Conservation (phyloP, 148 eudicot genomes). For the Rhododendron ovatum region DNA sequence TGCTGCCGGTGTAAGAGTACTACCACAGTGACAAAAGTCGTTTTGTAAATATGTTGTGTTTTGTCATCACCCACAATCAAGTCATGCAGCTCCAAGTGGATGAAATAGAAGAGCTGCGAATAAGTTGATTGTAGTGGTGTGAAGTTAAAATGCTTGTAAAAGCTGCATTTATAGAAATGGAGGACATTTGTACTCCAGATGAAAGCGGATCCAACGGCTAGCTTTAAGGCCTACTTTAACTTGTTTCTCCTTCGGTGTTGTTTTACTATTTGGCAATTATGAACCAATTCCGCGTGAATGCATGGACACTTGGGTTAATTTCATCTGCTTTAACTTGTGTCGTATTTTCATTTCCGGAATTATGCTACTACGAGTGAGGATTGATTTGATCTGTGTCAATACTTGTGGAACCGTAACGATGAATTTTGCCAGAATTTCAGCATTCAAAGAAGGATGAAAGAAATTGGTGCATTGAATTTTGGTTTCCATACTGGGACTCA, state of each 20-base stretch:
- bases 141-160: neutral
- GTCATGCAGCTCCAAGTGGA: neutral
- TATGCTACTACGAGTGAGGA: neutral
- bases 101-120: slow-evolving; percentile 1
- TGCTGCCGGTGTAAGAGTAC: neutral
- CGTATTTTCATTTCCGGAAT: neutral
- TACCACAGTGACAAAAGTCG: slow-evolving; percentile 9
- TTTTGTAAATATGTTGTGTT: slow-evolving; percentile 17
- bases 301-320: neutral
- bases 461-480: neutral
- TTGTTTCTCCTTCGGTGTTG: neutral
- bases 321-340: neutral
- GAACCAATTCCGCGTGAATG: neutral
- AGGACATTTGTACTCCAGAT: neutral
- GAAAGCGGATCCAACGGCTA: neutral
- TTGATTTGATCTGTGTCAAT: neutral
- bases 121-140: slow-evolving; percentile 12
- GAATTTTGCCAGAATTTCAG: neutral
- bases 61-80: slow-evolving; percentile 10
- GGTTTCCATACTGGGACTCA: neutral
- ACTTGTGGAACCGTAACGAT: neutral
- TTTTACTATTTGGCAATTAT: neutral
- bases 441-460: neutral
- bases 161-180: neutral
- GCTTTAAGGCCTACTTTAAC: neutral